Percentiles rank a stretch among this genome's conserved stretches.
These are phyloP conservation scores for Cadophora sp. DNA, from an alignment of 2,329 filamentous ascomycete species.

Conservation along the genomic window DNA sequence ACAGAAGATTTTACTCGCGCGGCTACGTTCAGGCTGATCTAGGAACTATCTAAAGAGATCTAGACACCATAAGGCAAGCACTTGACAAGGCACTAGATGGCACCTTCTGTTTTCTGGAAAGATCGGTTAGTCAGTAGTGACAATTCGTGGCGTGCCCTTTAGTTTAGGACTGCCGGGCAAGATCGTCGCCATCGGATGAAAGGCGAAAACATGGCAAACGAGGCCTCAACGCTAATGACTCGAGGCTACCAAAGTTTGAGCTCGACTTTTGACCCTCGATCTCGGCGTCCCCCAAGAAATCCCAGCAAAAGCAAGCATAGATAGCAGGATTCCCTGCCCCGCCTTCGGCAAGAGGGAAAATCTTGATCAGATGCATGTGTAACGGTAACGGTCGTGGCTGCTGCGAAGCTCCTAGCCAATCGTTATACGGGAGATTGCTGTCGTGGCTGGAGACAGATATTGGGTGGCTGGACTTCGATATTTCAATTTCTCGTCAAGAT, in stretches of 20 bases:
- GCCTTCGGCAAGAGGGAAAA: constrained; percentile 21
- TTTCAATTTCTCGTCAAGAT: not conserved
- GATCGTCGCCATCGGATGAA: constrained; percentile 32
- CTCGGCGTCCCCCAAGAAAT: not conserved
- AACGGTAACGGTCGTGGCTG: constrained; percentile 34
- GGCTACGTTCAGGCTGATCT: constrained; percentile 15
- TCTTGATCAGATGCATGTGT: constrained; percentile 25
- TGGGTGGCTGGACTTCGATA: not conserved
- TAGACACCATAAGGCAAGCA: constrained; percentile 1
- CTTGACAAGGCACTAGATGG: constrained; percentile 1
- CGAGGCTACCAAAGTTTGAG: constrained; percentile 11
- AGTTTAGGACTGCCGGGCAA: constrained; percentile 17
- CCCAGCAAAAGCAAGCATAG: constrained; percentile 7
- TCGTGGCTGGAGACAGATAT: constrained; percentile 15
- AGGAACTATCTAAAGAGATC: constrained; percentile 1
- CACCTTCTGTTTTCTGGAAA: constrained; percentile 24
- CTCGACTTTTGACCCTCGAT: not conserved
- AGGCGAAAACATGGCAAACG: not conserved
- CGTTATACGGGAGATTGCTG: not conserved
- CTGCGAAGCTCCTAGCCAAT: constrained; percentile 24
- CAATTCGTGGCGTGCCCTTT: not conserved
- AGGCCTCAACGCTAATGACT: constrained; percentile 18
- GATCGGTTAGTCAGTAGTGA: constrained; percentile 18
- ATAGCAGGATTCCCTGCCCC: constrained; percentile 21
- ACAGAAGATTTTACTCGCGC: constrained; percentile 9